Evolutionary conservation across 495 filamentous ascomycete species (phyloP).

Genomic region (Lepraria neglecta): DNA sequence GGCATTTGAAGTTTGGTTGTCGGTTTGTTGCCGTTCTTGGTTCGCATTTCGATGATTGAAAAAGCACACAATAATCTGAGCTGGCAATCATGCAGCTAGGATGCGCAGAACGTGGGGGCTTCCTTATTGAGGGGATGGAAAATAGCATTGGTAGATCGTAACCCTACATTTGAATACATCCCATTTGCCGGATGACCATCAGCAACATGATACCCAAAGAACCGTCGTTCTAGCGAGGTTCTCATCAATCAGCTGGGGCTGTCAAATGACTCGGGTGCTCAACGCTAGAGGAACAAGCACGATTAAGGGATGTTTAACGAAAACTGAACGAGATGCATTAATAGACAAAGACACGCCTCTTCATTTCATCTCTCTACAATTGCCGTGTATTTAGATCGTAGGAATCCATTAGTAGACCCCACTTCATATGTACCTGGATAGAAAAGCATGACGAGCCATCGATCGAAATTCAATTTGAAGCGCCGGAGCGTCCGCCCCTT

Average conservation of each 20-base stretch:
- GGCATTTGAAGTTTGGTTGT: background rate
- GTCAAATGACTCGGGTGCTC: constrained; percentile 1
- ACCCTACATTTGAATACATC: background rate
- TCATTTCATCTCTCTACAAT: too few relatives aligned
- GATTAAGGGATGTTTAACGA: background rate
- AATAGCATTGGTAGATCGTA: background rate
- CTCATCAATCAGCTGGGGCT: background rate
- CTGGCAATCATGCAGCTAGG: constrained; percentile 2
- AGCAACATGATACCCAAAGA: too few relatives aligned
- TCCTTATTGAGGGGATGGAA: background rate
- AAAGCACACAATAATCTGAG: background rate
- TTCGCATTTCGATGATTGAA: background rate
- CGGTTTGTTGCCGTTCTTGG: background rate
- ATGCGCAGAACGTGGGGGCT: background rate
- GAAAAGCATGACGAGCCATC: too few relatives aligned
- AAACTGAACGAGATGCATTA: background rate
- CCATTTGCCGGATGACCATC: background rate
- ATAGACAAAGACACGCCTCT: background rate
- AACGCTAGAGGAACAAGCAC: background rate
- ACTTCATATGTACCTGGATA: too few relatives aligned
- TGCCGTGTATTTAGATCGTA: too few relatives aligned
- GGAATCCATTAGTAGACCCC: too few relatives aligned
- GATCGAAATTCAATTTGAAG: too few relatives aligned
- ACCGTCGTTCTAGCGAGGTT: background rate
- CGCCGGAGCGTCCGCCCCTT: too few relatives aligned